phyloP scores from a whole-genome alignment of 192 early-diverging fungal species.

The Backusella australiensis region DNA sequence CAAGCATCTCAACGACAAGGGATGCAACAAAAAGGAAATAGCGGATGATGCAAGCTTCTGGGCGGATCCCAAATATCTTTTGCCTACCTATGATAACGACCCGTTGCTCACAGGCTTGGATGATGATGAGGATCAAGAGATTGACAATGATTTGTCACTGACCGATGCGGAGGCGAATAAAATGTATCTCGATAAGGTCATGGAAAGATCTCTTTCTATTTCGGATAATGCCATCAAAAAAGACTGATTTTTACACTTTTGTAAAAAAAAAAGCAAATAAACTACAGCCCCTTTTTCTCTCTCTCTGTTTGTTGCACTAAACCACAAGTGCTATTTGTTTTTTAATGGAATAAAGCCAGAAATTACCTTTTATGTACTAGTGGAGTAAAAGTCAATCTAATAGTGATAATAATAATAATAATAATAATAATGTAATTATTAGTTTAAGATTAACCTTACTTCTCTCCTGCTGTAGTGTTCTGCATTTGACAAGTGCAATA shows the following conservation, averaged over 20 bases:
- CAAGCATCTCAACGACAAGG: slow-evolving; percentile 60
- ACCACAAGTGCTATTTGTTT: too few species aligned
- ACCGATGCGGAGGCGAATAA: slow-evolving; percentile 34
- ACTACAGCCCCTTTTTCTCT: too few species aligned
- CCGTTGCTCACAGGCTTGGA: slow-evolving; percentile 78
- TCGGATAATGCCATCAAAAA: background rate
- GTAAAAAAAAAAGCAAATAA: too few species aligned
- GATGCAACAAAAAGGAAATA: slow-evolving; percentile 53
- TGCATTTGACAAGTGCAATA: background rate
- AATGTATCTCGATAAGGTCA: slow-evolving; percentile 23
- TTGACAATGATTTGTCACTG: slow-evolving; percentile 31
- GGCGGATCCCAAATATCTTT: slow-evolving; percentile 68
- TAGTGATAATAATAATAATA: background rate
- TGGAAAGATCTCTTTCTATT: slow-evolving; percentile 11
- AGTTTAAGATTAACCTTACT: background rate
- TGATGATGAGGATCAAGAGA: slow-evolving; percentile 65
- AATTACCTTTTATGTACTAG: background rate
- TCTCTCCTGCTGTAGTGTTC: too few species aligned
- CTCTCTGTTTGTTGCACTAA: too few species aligned
- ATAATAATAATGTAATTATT: background rate
- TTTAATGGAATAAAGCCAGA: background rate
- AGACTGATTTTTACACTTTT: background rate
- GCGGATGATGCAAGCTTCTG: slow-evolving; percentile 58
- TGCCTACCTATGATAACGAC: slow-evolving; percentile 84
- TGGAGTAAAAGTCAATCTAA: background rate